Evolutionary conservation across 2,329 filamentous ascomycete species (phyloP), one percentile per base, ranked within the genome.

Genomic region (Aspergillus eucalypticola): DNA sequence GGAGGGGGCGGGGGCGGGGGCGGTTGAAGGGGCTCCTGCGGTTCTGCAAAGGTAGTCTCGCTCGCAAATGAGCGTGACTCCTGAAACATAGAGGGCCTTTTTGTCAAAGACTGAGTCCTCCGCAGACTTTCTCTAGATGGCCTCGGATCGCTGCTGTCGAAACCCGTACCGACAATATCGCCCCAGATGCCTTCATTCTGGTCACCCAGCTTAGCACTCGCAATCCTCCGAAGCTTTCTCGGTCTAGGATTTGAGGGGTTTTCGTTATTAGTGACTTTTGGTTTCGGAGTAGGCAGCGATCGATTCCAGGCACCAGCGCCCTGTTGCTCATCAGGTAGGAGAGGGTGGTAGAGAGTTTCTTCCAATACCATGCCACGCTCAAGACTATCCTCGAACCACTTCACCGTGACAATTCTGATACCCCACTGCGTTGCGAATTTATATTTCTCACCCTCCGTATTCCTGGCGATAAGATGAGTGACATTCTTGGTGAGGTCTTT

Each of bases 181-280:
- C 89, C 89, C 94, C 94, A 98, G n/a, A 98, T 83, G 27, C 86
- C 88, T 68, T 93, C 88, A 66, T 88, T 89, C 69, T 97, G 92
- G 53, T 84, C 90, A 60, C 84, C 88, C 32, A 98, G 80, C 73
- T 92, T 94, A 71, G 89, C 88, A 75, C 93, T 97, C 21, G 93
- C 90, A 5, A 91, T 92, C 69, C 93, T 90, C 66, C 95, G 87
- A 66, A 99, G 78, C 78, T 97, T 98, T 66, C 92, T 86, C 63
- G 86, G 86, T 4, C 89, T 87, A 8, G 84, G 83, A 42, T 87
- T 84, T 3, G 76, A 77, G 0, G 76, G 68, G 10, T 78, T 79
- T 74, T 68, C 82, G 75, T 64, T 78, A 74, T 52, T 80, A 67
- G 52, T 82, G n/a, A 63, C 54, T 53, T 68, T 74, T n/a, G 65